phyloP scores from a whole-genome alignment of 495 filamentous ascomycete species.

The Neurospora sp. region DNA sequence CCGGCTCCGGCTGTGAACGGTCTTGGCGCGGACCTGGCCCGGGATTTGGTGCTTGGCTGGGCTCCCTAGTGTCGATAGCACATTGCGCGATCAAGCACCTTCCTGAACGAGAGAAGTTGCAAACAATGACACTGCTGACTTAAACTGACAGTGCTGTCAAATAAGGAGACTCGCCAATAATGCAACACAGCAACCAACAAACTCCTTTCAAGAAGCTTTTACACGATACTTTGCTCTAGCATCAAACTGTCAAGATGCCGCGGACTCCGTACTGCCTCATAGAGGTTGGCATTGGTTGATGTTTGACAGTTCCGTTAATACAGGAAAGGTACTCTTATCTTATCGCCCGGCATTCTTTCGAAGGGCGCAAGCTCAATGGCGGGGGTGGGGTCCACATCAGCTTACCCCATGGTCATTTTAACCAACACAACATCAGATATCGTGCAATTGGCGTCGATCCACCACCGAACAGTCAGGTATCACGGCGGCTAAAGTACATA shows the following conservation, averaged over 20 bases:
- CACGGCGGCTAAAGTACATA: background rate
- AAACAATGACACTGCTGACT: background rate
- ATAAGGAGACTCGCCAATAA: background rate
- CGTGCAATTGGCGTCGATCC: background rate
- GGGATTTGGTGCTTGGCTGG: background rate
- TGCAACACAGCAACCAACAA: background rate
- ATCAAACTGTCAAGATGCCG: background rate
- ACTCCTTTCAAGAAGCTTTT: background rate
- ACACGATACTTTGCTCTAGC: background rate
- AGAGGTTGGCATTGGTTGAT: background rate
- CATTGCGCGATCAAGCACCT: background rate
- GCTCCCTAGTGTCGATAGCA: background rate
- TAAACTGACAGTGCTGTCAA: background rate
- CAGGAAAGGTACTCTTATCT: background rate
- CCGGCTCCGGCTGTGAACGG: background rate
- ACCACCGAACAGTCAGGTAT: background rate
- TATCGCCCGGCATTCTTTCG: background rate
- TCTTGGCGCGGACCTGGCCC: background rate
- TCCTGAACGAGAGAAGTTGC: background rate
- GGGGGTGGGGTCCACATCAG: background rate
- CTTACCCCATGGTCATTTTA: background rate
- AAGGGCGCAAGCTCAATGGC: background rate
- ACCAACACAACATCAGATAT: background rate
- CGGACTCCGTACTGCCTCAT: background rate
- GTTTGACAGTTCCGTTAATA: background rate